A percentile compares a stretch with the other conserved stretches of the same genome.
phyloP scores from a whole-genome alignment of 208 protist species.

The Novymonas esmeraldas region DNA sequence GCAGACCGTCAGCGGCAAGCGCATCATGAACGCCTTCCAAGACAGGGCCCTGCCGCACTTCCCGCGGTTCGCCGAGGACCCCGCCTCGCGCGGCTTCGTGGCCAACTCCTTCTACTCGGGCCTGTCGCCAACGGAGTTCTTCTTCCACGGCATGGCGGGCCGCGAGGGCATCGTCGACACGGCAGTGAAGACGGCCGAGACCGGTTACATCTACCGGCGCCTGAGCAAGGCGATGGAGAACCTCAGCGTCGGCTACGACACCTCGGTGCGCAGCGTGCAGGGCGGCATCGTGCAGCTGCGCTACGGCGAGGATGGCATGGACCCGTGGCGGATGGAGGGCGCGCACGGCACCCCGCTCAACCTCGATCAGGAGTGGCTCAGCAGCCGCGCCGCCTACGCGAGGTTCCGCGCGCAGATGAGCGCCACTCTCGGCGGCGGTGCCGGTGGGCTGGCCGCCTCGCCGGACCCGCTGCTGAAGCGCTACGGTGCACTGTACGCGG shows the following conservation, averaged over 20 bases:
- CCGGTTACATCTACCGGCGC: conserved; percentile 99
- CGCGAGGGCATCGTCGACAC: conserved; percentile 99
- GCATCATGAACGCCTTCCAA: conserved; percentile 98
- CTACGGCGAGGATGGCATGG: conserved; percentile 99
- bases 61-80: conserved; percentile 75
- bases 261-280: conserved; percentile 96
- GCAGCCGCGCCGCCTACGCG: conserved; percentile 59
- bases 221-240: conserved; percentile 99
- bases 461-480: conserved; percentile 10
- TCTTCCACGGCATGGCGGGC: conserved; percentile 99
- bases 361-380: conserved; percentile 85
- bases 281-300: conserved; percentile 96
- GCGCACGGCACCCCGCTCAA: conserved; percentile 75
- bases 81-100: conserved; percentile 98
- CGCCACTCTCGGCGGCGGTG: neutral
- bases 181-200: conserved; percentile 99
- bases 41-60: conserved; percentile 99
- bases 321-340: conserved; percentile 98
- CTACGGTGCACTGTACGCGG: conserved; percentile 8
- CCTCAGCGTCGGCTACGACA: conserved; percentile 98
- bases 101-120: conserved; percentile 98
- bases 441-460: neutral
- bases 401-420: conserved; percentile 31
- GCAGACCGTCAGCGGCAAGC: conserved; percentile 97
- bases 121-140: conserved; percentile 98